These are phyloP conservation scores for Gaeumannomyces sp. DNA, from an alignment of 2,329 filamentous ascomycete genomes.

Conservation along the genomic window DNA sequence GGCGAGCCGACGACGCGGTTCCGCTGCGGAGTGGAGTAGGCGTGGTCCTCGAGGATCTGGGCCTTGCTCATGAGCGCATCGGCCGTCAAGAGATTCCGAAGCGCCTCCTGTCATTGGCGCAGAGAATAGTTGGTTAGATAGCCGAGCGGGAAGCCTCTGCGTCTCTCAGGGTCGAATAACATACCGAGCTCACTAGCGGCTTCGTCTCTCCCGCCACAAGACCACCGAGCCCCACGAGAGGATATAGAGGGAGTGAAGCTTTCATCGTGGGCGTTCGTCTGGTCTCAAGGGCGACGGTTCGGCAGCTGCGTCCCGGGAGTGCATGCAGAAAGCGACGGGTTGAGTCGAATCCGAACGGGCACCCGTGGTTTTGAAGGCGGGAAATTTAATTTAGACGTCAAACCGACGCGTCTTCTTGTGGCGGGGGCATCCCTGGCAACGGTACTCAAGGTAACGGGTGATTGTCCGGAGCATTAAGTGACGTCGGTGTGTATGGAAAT, in stretches of 20 bases:
- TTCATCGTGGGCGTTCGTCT: neutral
- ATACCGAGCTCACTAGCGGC: neutral
- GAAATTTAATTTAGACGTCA: too few relatives aligned
- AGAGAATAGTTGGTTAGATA: neutral
- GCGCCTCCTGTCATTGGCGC: constrained; percentile 9
- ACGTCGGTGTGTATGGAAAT: neutral
- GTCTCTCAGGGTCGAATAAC: neutral
- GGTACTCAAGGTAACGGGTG: too few relatives aligned
- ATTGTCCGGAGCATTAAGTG: neutral
- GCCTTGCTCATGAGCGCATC: constrained; percentile 36
- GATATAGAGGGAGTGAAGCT: neutral
- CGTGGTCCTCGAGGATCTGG: constrained; percentile 38
- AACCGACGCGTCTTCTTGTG: neutral
- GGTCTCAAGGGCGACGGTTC: neutral
- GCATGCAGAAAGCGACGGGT: neutral
- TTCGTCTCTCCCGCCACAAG: neutral
- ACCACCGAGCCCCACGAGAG: neutral
- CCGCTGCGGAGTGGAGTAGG: constrained; percentile 30
- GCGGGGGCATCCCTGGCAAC: neutral
- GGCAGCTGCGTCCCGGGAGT: neutral
- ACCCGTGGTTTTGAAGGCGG: neutral
- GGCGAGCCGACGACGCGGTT: constrained; percentile 38
- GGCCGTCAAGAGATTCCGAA: constrained; percentile 26
- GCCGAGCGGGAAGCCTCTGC: too few relatives aligned
- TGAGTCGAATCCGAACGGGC: neutral